These are phyloP conservation scores for Trichoderma koningiopsis DNA, from an alignment of 2,329 filamentous ascomycete species.

Conservation along the genomic window DNA sequence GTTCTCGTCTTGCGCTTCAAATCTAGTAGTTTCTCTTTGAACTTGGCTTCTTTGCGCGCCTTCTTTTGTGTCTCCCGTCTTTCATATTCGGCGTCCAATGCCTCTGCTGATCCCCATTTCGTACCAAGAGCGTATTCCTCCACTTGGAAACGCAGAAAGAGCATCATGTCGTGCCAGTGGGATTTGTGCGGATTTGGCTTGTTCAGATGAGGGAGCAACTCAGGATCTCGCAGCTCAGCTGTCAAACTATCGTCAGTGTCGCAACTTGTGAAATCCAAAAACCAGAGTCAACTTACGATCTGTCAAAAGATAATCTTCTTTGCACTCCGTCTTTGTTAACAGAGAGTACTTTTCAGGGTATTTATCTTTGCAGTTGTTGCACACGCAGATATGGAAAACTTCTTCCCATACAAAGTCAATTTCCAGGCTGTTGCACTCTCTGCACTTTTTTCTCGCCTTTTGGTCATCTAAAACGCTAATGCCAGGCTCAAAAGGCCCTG, in stretches of 20 bases:
- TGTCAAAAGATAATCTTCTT: conserved; percentile 92
- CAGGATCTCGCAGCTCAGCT: conserved; percentile 88
- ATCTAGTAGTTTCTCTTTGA: conserved; percentile 83
- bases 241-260: conserved; percentile 3
- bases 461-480: conserved; percentile 72
- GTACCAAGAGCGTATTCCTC: conserved; percentile 87
- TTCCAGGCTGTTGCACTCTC: conserved; percentile 80
- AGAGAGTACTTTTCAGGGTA: conserved; percentile 90
- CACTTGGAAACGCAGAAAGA: conserved; percentile 90
- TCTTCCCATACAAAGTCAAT: conserved; percentile 97
- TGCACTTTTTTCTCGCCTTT: conserved; percentile 70
- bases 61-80: conserved; percentile 78
- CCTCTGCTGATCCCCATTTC: conserved; percentile 90
- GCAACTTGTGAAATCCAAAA: neutral
- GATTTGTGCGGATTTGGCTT: conserved; percentile 93
- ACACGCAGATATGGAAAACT: conserved; percentile 74
- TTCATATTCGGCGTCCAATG: conserved; percentile 85
- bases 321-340: conserved; percentile 94
- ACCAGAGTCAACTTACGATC: conserved; percentile 63
- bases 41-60: conserved; percentile 84
- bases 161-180: conserved; percentile 98
- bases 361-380: conserved; percentile 84
- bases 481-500: conserved; percentile 85
- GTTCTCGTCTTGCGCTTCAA: conserved; percentile 92
- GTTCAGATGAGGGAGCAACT: conserved; percentile 83